These are phyloP conservation scores for Ceratocystis alfenasii DNA, from an alignment of 2,329 filamentous ascomycete genomes.

Conservation along the genomic window DNA sequence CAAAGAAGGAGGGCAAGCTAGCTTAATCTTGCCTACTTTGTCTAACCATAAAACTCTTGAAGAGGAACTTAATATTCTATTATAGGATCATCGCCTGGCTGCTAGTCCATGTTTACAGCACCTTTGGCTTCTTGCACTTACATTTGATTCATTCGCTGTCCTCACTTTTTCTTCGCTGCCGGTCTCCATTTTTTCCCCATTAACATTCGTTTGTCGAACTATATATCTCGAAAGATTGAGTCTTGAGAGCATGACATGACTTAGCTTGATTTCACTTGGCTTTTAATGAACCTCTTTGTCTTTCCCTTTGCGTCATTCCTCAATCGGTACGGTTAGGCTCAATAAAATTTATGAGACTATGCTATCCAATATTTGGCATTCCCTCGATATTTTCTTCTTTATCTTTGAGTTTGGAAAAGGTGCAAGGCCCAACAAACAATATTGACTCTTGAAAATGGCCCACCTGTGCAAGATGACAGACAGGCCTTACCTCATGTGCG, in stretches of 20 bases:
- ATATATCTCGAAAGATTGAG: constrained; percentile 13
- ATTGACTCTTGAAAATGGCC: no score
- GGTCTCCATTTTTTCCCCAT: not conserved
- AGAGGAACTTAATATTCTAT: constrained; percentile 9
- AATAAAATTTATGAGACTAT: constrained; percentile 10
- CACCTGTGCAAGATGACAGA: no score
- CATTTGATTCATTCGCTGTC: not conserved
- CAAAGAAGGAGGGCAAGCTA: constrained; percentile 22
- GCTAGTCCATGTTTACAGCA: constrained; percentile 14
- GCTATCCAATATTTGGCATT: constrained; percentile 3
- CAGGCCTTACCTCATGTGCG: no score
- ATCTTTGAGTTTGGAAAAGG: constrained; percentile 1
- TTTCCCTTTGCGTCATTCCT: constrained; percentile 4
- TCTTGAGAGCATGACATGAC: constrained; percentile 16
- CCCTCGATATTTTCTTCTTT: not conserved
- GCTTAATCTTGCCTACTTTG: constrained; percentile 3
- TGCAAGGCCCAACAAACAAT: not conserved
- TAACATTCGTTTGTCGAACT: constrained; percentile 1
- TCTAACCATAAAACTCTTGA: not conserved
- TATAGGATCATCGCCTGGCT: constrained; percentile 9
- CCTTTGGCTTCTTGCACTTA: constrained; percentile 1
- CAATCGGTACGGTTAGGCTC: not conserved
- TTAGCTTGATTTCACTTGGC: constrained; percentile 4
- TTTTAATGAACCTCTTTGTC: not conserved
- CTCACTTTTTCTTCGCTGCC: not conserved